phyloP scores from a whole-genome alignment of 176 grass and related monocot species.

The Alloteropsis semialata region DNA sequence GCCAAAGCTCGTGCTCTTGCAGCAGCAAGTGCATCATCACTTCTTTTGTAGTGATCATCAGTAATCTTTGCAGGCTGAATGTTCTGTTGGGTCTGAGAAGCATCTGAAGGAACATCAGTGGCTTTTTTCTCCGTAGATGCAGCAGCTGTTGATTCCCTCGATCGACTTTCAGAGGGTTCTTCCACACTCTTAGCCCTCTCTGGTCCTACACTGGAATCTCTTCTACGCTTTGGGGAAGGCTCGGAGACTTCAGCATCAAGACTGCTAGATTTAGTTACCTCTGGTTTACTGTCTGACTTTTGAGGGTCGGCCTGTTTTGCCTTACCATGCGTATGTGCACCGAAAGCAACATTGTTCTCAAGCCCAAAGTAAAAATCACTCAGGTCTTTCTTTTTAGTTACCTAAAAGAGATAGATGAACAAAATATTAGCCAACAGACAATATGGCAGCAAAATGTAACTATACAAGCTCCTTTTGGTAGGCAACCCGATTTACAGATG shows the following conservation, averaged over 20 bases:
- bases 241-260: constrained; percentile 29
- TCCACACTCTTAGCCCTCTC: constrained; percentile 29
- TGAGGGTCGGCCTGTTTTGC: constrained; percentile 36
- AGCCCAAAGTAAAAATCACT: constrained; percentile 97
- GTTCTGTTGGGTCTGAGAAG: constrained; percentile 22
- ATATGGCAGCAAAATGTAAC: neutral
- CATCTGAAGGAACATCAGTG: constrained; percentile 21
- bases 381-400: constrained; percentile 95
- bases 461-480: neutral
- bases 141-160: constrained; percentile 16
- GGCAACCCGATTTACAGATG: neutral
- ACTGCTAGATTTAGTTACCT: constrained; percentile 31
- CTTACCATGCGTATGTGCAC: constrained; percentile 34
- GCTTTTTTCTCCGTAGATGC: constrained; percentile 31
- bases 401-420: constrained; percentile 36
- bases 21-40: constrained; percentile 61
- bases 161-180: constrained; percentile 10
- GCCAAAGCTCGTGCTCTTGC: constrained; percentile 72
- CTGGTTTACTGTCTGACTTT: constrained; percentile 17
- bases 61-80: constrained; percentile 22
- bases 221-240: constrained; percentile 29
- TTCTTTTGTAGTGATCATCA: constrained; percentile 73
- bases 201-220: constrained; percentile 44
- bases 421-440: constrained; percentile 19
- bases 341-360: constrained; percentile 84